phyloP scores from a whole-genome alignment of 306 rosid species.

The Cyamopsis tetragonoloba region DNA sequence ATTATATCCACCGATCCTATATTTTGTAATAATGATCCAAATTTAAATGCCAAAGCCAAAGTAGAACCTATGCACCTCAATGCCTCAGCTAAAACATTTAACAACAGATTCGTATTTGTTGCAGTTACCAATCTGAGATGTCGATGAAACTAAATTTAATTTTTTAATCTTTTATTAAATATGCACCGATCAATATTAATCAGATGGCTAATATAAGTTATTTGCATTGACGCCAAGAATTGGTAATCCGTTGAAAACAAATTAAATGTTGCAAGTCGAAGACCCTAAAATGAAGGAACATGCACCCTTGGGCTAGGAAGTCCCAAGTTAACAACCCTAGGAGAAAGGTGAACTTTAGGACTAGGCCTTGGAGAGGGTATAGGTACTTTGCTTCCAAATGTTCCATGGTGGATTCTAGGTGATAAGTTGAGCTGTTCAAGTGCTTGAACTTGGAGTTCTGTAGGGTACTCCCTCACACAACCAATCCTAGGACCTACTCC shows the following conservation, averaged over 20 bases:
- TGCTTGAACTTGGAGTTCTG: constrained; percentile 52
- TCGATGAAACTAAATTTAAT: too few relatives aligned
- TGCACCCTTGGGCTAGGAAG: constrained; percentile 45
- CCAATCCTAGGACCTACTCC: constrained; percentile 62
- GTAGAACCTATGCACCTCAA: neutral
- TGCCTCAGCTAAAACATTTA: neutral
- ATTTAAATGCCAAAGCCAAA: neutral
- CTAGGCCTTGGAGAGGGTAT: constrained; percentile 74
- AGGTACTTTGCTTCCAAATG: constrained; percentile 26
- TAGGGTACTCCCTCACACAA: constrained; percentile 60
- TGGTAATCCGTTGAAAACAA: too few relatives aligned
- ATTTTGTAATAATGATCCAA: neutral
- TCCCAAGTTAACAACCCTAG: constrained; percentile 51
- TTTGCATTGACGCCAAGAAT: too few relatives aligned
- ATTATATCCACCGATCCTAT: constrained; percentile 9
- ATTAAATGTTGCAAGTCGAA: too few relatives aligned
- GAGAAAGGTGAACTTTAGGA: constrained; percentile 50
- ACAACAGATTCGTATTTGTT: too few relatives aligned
- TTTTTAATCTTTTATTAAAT: too few relatives aligned
- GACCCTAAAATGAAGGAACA: neutral
- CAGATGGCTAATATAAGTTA: too few relatives aligned
- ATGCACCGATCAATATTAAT: too few relatives aligned
- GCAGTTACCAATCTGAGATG: too few relatives aligned
- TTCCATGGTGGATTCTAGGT: constrained; percentile 31
- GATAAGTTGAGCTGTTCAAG: constrained; percentile 57